Evolutionary conservation across 1,139 yeast species (phyloP).

Genomic region (Scheffersomyces titani): DNA sequence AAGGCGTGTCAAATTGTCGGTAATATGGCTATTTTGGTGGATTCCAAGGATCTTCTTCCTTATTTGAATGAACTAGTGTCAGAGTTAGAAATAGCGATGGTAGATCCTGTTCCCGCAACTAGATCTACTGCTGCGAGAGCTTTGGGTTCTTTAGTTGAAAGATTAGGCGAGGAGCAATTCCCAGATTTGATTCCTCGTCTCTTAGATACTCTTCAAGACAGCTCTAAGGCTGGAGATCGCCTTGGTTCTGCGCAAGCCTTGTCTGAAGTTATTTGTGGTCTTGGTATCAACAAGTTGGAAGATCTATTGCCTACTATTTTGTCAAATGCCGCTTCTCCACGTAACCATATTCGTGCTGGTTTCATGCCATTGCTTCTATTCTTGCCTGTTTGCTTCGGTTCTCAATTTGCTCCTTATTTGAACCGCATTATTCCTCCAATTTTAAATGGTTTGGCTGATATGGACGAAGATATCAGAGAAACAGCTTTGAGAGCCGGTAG

Average conservation of each 20-base stretch:
- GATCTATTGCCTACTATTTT: conserved; percentile 82
- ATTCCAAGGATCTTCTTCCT: conserved; percentile 80
- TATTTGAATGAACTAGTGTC: conserved; percentile 75
- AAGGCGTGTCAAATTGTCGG: conserved; percentile 98
- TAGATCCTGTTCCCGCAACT: conserved; percentile 96
- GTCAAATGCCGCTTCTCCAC: conserved; percentile 65
- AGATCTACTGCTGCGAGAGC: conserved; percentile 98
- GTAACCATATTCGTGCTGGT: conserved; percentile 82
- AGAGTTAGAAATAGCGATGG: conserved; percentile 92
- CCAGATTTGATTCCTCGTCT: conserved; percentile 88
- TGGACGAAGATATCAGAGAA: conserved; percentile 83
- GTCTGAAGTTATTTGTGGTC: conserved; percentile 89
- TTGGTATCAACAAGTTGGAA: conserved; percentile 84
- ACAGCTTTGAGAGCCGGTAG: conserved; percentile 93
- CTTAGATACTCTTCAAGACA: conserved; percentile 75
- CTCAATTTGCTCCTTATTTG: conserved; percentile 88
- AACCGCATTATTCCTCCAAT: conserved; percentile 86
- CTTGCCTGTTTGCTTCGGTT: conserved; percentile 92
- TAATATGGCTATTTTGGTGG: conserved; percentile 95
- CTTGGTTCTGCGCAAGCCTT: conserved; percentile 97
- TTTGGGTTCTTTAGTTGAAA: conserved; percentile 92
- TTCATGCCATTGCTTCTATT: conserved; percentile 88
- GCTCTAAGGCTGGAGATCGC: conserved; percentile 83
- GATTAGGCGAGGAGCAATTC: conserved; percentile 93
- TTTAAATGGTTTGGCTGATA: conserved; percentile 87